These are phyloP conservation scores for Arabidopsis arenosa DNA, from an alignment of 345 rosid species.

Conservation along the genomic window DNA sequence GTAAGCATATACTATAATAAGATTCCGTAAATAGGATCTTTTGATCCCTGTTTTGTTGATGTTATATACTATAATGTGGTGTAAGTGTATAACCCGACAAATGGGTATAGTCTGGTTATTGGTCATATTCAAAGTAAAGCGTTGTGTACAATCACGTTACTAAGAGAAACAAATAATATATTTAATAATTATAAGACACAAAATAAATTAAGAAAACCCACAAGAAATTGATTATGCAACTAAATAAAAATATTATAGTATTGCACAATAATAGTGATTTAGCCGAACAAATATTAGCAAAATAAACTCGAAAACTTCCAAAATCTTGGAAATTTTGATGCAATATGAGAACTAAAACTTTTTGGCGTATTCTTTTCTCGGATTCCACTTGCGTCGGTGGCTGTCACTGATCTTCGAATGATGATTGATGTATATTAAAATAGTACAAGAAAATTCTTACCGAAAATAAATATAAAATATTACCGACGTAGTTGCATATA, in stretches of 20 bases:
- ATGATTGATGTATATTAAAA: constrained; percentile 10
- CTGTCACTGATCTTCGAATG: constrained; percentile 35
- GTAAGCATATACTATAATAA: constrained; percentile 14
- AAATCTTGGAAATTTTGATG: constrained; percentile 17
- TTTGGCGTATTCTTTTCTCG: constrained; percentile 33
- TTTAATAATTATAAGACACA: neutral
- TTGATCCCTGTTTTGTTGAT: neutral
- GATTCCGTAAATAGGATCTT: constrained; percentile 11
- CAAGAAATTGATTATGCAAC: neutral
- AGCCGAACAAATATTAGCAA: neutral
- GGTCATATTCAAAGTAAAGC: constrained; percentile 3
- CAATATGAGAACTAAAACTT: constrained; percentile 2
- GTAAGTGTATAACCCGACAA: neutral
- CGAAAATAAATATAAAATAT: neutral
- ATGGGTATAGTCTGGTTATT: neutral
- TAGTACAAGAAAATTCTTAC: neutral
- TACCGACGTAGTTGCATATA: constrained; percentile 6
- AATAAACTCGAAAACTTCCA: constrained; percentile 17
- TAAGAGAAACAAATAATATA: neutral
- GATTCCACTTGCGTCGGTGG: constrained; percentile 40
- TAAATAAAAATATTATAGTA: neutral
- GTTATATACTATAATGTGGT: neutral
- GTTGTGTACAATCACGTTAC: constrained; percentile 15
- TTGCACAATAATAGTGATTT: neutral
- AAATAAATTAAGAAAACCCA: neutral